Evolutionary conservation across 1,284 basidiomycete genomes (phyloP), one percentile per base, ranked within the genome.

Genomic region (Porogramme epimiltina): DNA sequence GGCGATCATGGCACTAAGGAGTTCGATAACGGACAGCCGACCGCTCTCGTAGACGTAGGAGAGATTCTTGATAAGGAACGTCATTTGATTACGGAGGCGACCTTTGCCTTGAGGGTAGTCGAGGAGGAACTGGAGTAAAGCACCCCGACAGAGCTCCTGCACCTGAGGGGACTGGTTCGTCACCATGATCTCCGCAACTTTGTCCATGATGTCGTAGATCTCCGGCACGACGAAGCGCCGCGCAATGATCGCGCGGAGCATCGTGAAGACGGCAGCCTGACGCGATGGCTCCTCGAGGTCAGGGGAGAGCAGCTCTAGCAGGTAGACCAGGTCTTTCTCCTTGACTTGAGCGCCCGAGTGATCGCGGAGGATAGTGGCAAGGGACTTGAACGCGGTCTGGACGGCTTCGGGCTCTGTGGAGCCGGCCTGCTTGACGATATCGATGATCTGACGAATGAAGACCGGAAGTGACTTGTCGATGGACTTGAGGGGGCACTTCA

Each of bases 51-150:
- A 86, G 25, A 89, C 82, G 69, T 98, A 99, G 4, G 92, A 87
- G 23, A 98, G 73, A 67, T 99, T 99, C 69, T 93, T 93, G 22
- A 94, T 93, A 23, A 99, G 79, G 75, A 98, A 98, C 0, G 87
- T 82, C 81, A 99, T 91, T 62, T 93, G 92, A 45, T 86, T 89
- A 55, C 85, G 87, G 11, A 99, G 78, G 2, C 96, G 85, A 1
- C 90, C 91, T 62, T 93, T 91, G 33, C 97, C 97, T 69, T 99
- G 97, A 1, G 97, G 97, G 65, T 99, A 99, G 65, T 99, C 96
- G 36, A 99, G 84, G 52, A 99, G 76, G 79, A 99, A 99, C 65
- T 97, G 93, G 39, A 99, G 82, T 36, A 96, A 81, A 26, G 95
- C 84, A 36, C 89, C 85, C 20, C 97, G 88, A 62, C 93, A 96